A percentile compares a stretch with the other conserved stretches of the same genome.
Conservation (phyloP, 805 yeast species). For the Crinitomyces ghanaensis region DNA sequence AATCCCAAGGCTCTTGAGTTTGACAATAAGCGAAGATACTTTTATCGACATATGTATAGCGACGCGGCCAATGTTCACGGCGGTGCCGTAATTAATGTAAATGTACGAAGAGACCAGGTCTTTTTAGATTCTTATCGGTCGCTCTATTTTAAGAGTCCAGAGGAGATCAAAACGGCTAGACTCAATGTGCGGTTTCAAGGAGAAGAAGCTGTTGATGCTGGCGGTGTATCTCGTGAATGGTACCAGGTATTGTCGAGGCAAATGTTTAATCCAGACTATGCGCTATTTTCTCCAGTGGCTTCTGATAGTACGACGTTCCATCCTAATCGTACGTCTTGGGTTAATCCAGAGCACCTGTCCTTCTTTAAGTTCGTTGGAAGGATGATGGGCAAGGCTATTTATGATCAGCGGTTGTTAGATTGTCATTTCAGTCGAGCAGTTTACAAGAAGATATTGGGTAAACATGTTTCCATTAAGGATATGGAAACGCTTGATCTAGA, state of each 20-base stretch:
- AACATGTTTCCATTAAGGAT: constrained; percentile 75
- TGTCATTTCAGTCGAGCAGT: constrained; percentile 94
- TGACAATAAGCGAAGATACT: constrained; percentile 83
- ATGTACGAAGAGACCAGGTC: constrained; percentile 78
- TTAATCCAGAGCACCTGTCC: constrained; percentile 85
- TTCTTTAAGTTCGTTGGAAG: constrained; percentile 93
- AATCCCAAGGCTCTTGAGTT: constrained; percentile 87
- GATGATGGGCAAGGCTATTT: constrained; percentile 87
- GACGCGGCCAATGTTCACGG: constrained; percentile 2
- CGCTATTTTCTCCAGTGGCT: constrained; percentile 80
- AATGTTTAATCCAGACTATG: constrained; percentile 93
- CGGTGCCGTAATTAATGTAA: constrained; percentile 47
- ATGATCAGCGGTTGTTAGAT: constrained; percentile 74
- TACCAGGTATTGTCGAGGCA: constrained; percentile 86
- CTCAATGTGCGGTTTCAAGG: constrained; percentile 79
- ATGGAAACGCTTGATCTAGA: constrained; percentile 90
- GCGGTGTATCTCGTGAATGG: constrained; percentile 98
- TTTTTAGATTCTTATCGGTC: constrained; percentile 83
- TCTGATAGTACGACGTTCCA: constrained; percentile 90
- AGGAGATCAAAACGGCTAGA: constrained; percentile 59
- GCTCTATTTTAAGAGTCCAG: constrained; percentile 63
- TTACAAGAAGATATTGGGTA: constrained; percentile 73
- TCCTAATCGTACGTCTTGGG: constrained; percentile 85
- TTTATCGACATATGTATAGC: constrained; percentile 58
- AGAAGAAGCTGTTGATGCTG: constrained; percentile 96